Base-by-base conservation (phyloP, 2,329 filamentous ascomycete species). In the Periconia sp. region DNA sequence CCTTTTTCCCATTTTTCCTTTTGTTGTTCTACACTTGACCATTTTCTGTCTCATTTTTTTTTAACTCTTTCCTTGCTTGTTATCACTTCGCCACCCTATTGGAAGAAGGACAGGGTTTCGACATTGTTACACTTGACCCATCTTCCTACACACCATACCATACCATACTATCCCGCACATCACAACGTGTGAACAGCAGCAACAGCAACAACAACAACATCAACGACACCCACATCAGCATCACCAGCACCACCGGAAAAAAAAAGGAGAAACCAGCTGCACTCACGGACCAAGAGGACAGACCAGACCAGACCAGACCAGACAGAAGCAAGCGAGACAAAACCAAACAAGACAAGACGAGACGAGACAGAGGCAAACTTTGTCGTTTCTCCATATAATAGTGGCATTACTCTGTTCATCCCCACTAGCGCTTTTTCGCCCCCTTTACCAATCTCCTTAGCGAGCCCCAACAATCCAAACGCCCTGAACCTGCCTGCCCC, bases 391-490 rank as follows among this genome's bases (percentile, higher is more conserved):
- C 33, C 11, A 37, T 37, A 37, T 37, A 37, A 37, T 37, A 37
- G 33, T 37, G 6, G 11, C 33, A 37, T 37, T 37, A 37, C 33
- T 37, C 23, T 27, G 23, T 27, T 27, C 23, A 8, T 27, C 23
- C 23, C 33, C 33, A 37, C 33, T 37, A 37, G 33, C 33, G 33
- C 33, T 37, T 37, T 33, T 37, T n/a, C 11, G 11, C 33, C 33
- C 33, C 33, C 15, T 42, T 50, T 44, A 13, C 31, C 27, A 20
- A 19, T 19, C 27, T 18, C 23, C 45, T 8, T 42, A 33, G 17
- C 30, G 33, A 37, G 13, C 40, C 50, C 45, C 50, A 53, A 53
- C 50, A 45, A 45, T 31, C 45, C 50, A 49, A 37, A 37, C 33
- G 18, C 13, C 33, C 33, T 14, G 33, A 14, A 13, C 33, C 11